phyloP scores from a whole-genome alignment of 495 filamentous ascomycete genomes.

The Neurospora sp. region DNA sequence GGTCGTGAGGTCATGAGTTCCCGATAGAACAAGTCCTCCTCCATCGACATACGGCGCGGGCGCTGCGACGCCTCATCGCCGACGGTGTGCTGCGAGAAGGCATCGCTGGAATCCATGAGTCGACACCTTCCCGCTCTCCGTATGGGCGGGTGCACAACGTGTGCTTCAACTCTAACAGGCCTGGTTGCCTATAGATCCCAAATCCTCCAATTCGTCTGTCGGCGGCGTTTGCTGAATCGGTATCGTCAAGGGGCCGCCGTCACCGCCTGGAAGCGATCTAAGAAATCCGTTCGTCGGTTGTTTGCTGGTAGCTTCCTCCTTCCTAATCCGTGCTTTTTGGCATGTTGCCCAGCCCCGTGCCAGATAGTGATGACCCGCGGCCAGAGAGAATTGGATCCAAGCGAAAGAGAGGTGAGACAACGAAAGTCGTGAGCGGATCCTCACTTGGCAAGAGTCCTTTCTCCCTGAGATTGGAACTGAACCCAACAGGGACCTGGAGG shows the following conservation, averaged over 20 bases:
- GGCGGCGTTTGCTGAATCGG: not conserved
- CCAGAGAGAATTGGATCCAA: not conserved
- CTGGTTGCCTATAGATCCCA: not conserved
- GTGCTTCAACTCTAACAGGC: not conserved
- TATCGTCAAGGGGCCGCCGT: conserved; percentile 1
- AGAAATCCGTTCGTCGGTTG: not conserved
- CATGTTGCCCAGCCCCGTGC: conserved; percentile 13
- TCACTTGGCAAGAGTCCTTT: not conserved
- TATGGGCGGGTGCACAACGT: not conserved
- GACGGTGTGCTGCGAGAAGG: conserved; percentile 22
- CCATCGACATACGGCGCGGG: conserved; percentile 29
- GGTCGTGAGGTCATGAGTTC: conserved; percentile 26
- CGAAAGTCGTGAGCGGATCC: not conserved
- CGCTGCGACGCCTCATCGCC: conserved; percentile 16
- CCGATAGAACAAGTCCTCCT: conserved; percentile 29
- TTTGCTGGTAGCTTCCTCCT: conserved; percentile 13
- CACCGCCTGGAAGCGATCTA: not conserved
- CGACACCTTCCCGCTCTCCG: not conserved
- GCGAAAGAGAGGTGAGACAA: not conserved
- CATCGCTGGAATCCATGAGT: conserved; percentile 15
- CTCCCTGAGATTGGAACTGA: not conserved
- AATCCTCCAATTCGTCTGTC: not conserved
- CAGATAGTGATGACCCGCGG: not conserved
- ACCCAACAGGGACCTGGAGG: not conserved
- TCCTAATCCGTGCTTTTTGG: conserved; percentile 11